Base-by-base conservation (phyloP, 2,329 filamentous ascomycete species). In the Talaromyces rugulosus region DNA sequence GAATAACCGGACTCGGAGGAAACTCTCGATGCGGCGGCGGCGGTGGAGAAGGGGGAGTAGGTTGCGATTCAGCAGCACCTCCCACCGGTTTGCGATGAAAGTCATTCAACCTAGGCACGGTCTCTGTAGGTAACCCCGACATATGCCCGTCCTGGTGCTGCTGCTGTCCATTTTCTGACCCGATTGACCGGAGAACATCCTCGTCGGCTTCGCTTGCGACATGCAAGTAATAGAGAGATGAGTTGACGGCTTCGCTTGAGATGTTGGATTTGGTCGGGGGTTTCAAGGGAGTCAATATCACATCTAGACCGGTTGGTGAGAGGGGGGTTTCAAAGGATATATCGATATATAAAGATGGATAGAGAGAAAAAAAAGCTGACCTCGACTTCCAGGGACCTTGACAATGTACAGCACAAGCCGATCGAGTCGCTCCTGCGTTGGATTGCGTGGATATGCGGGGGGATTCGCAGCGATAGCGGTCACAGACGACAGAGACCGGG, bases 161-260 rank as follows among this genome's bases (percentile, higher is more conserved):
- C 63, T 73, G 69, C 40, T 70, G 72, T 61, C 78, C 72, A 54
- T 73, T 67, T 63, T 78, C 75, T 55, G 74, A 69, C 65, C 76
- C 71, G 30, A 65, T 58, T 12, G 52, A 59, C 56, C 76, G 69
- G 16, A 78, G 70, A 27, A 80, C 64, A 52, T 68, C 69, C 30
- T 80, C 75, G 65, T 90, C 85, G 44, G 85, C 81, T 3, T 85
- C 84, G 1, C 83, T 81, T 63, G 91, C 85, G 44, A 96, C 84
- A 76, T 98, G 94, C 59, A 97, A 81, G 73, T 95, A 98, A 77
- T 98, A 99, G 5, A 99, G 83, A 14, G 89, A 96, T 69, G 87
- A 91, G 61, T 89, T 86, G 56, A 99, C 88, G 72, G 97, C 94
- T 72, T 93, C 89, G 52, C 86, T 88, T 0, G 92, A 96, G 65